A percentile compares a stretch with the other conserved stretches of the same genome.
phyloP scores from a whole-genome alignment of 257 asterid genomes.

The Verbena officinalis region DNA sequence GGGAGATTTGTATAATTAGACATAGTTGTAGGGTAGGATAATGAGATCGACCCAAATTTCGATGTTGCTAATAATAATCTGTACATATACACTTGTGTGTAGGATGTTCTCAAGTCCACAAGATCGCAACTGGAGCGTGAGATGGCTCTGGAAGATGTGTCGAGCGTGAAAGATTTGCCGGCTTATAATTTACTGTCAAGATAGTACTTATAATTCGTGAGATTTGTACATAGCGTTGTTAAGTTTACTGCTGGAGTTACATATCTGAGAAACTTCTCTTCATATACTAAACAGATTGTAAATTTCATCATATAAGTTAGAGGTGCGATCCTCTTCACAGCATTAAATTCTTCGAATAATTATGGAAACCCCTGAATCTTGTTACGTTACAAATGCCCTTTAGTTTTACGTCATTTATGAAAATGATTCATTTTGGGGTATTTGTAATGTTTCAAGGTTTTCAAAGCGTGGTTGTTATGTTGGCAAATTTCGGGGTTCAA shows the following conservation, averaged over 20 bases:
- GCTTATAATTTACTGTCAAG: conserved; percentile 64
- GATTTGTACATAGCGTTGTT: conserved; percentile 13
- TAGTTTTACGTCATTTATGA: too few relatives aligned
- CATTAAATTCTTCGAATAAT: too few relatives aligned
- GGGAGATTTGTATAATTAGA: too few relatives aligned
- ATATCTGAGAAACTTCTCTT: conserved; percentile 9
- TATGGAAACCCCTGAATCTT: too few relatives aligned
- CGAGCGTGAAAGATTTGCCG: conserved; percentile 69
- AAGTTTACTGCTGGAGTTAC: background rate
- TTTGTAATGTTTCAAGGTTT: too few relatives aligned
- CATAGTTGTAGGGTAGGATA: too few relatives aligned
- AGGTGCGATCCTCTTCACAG: background rate
- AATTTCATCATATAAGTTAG: background rate
- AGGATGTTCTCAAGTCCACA: conserved; percentile 88
- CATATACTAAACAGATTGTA: conserved; percentile 18
- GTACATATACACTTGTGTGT: conserved; percentile 4
- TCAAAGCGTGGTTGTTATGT: too few relatives aligned
- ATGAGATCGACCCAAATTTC: too few relatives aligned
- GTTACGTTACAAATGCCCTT: too few relatives aligned
- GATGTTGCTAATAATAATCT: too few relatives aligned
- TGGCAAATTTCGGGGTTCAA: too few relatives aligned
- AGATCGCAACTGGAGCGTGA: conserved; percentile 86
- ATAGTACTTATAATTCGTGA: conserved; percentile 25
- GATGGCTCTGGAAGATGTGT: conserved; percentile 68
- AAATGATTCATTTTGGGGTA: too few relatives aligned